These are phyloP conservation scores for Rhododendron simsii DNA, from an alignment of 148 eudicot genomes.

Conservation along the genomic window DNA sequence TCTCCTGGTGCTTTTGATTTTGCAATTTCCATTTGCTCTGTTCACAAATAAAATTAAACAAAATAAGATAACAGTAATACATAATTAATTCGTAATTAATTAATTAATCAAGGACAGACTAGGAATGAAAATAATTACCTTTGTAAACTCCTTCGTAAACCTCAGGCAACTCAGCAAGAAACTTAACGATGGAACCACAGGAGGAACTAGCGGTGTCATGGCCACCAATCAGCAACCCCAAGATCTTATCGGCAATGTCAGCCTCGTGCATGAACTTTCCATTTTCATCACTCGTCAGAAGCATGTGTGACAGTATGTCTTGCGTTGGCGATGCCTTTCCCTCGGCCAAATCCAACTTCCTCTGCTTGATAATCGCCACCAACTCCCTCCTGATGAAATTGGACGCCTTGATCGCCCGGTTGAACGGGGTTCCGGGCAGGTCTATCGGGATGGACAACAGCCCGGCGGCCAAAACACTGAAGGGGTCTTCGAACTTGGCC, in stretches of 20 bases:
- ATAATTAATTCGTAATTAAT: background rate
- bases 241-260: background rate
- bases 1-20: background rate
- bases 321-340: background rate
- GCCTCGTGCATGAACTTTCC: background rate
- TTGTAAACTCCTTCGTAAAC: constrained; percentile 2
- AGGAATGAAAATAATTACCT: background rate
- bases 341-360: background rate
- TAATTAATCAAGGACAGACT: background rate
- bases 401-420: background rate
- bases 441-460: background rate
- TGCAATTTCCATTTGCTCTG: background rate
- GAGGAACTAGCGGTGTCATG: constrained; percentile 10
- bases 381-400: background rate
- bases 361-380: background rate
- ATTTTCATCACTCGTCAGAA: background rate
- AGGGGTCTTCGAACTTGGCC: background rate
- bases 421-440: background rate
- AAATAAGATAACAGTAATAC: too few relatives aligned
- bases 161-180: constrained; percentile 12
- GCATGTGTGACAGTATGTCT: background rate
- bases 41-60: too few relatives aligned
- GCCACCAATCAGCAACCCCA: constrained; percentile 8
- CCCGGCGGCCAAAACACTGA: background rate
- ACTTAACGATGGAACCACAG: constrained; percentile 5